These are phyloP conservation scores for Protomyces gravidus DNA, from an alignment of 1,139 yeast genomes.

Conservation along the genomic window DNA sequence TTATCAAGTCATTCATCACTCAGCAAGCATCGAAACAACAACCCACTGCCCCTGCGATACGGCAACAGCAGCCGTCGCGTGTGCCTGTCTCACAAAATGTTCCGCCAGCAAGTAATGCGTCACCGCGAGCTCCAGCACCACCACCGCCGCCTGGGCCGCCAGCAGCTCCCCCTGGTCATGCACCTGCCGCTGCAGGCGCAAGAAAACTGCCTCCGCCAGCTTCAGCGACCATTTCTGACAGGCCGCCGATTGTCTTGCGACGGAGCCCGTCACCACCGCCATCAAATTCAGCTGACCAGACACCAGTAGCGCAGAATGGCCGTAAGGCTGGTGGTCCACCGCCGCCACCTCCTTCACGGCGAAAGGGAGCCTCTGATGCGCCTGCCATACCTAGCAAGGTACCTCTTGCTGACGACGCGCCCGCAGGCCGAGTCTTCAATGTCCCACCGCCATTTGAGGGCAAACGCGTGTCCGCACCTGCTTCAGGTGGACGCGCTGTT, in stretches of 20 bases:
- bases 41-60: constrained; percentile 58
- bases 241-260: neutral
- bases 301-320: constrained; percentile 33
- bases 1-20: constrained; percentile 43
- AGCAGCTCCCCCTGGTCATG: constrained; percentile 28
- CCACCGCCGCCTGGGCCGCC: constrained; percentile 37
- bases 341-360: constrained; percentile 32
- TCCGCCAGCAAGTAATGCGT: constrained; percentile 8
- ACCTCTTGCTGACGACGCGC: constrained; percentile 5
- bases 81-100: neutral
- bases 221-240: neutral
- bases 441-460: constrained; percentile 34
- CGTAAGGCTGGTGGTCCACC: constrained; percentile 29
- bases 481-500: constrained; percentile 35
- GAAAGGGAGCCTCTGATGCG: constrained; percentile 23
- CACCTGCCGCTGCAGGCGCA: neutral
- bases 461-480: constrained; percentile 32
- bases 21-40: constrained; percentile 83
- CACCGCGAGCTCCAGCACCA: constrained; percentile 33
- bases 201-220: constrained; percentile 2
- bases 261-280: neutral
- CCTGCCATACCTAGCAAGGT: constrained; percentile 22
- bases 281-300: neutral
- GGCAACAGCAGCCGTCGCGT: neutral
- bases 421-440: constrained; percentile 28